A percentile compares a stretch with the other conserved stretches of the same genome.
Evolutionary conservation across 805 yeast species (phyloP).

Genomic region (Spathaspora passalidarum): DNA sequence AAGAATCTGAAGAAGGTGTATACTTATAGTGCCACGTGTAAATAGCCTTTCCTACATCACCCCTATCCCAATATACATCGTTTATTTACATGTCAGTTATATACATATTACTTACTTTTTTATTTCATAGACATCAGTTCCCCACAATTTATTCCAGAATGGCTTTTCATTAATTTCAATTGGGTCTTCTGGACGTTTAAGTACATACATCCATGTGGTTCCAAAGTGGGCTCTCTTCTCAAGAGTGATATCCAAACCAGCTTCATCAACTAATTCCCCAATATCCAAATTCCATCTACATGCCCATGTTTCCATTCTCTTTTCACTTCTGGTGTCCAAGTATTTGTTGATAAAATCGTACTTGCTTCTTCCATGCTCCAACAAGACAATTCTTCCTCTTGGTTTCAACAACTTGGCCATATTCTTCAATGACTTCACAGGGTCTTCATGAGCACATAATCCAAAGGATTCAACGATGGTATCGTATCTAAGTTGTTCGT

Average conservation of each 20-base stretch:
- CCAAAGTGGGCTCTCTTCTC: conserved; percentile 86
- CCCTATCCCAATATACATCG: neutral
- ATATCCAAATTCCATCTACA: conserved; percentile 97
- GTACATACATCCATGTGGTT: conserved; percentile 83
- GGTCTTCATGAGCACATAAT: conserved; percentile 92
- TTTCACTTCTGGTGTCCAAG: conserved; percentile 78
- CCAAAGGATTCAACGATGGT: conserved; percentile 95
- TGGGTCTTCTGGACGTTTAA: conserved; percentile 70
- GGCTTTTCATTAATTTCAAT: conserved; percentile 43
- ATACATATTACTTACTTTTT: conserved; percentile 12
- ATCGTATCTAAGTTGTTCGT: conserved; percentile 62
- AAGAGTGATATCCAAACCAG: conserved; percentile 79
- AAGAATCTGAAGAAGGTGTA: conserved; percentile 11
- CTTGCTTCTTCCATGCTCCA: conserved; percentile 91
- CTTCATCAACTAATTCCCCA: conserved; percentile 77
- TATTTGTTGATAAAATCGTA: conserved; percentile 75
- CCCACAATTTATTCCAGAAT: conserved; percentile 39
- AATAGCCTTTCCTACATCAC: no score
- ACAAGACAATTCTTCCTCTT: conserved; percentile 80
- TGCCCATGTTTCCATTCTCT: conserved; percentile 89
- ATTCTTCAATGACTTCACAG: conserved; percentile 73
- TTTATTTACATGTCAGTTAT: neutral
- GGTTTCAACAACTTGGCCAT: conserved; percentile 76
- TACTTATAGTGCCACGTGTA: conserved; percentile 19
- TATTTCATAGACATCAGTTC: conserved; percentile 18